Conservation (phyloP, 164 flowering plant genomes). For the Dillenia suffruticosa region DNA sequence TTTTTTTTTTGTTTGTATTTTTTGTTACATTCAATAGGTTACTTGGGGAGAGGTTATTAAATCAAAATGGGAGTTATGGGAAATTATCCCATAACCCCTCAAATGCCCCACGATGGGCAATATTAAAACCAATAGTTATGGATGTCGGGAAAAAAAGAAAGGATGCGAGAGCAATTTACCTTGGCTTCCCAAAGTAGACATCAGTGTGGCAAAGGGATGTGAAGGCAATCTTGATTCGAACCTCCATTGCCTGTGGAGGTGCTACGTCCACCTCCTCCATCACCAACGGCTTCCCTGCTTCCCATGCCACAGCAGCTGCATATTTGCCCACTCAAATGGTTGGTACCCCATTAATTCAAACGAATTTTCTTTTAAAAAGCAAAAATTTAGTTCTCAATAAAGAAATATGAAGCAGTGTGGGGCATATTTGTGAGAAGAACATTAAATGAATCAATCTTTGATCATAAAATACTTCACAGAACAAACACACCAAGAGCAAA, state of each 20-base stretch:
- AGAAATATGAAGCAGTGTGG: not conserved
- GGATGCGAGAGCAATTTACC: constrained; percentile 15
- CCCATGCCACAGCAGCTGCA: constrained; percentile 63
- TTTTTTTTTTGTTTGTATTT: no score
- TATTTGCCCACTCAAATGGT: no score
- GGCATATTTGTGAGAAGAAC: not conserved
- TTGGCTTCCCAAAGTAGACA: constrained; percentile 56
- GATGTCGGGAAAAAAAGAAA: no score
- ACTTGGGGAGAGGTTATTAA: no score
- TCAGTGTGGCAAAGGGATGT: constrained; percentile 53
- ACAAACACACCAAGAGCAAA: not conserved
- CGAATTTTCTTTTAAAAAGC: not conserved
- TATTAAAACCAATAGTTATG: no score
- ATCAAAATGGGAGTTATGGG: no score
- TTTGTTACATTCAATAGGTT: no score
- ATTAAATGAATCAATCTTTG: not conserved
- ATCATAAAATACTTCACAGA: not conserved
- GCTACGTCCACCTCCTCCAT: constrained; percentile 56
- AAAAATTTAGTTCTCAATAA: not conserved
- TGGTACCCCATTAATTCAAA: no score
- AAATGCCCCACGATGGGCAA: no score
- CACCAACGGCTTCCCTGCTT: constrained; percentile 57
- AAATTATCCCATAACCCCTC: no score
- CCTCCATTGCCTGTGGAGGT: constrained; percentile 50
- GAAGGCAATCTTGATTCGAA: constrained; percentile 42